Evolutionary conservation across 106 monocot species (phyloP), one percentile per base, ranked within the genome.

Genomic region (Hemerocallis citrina): DNA sequence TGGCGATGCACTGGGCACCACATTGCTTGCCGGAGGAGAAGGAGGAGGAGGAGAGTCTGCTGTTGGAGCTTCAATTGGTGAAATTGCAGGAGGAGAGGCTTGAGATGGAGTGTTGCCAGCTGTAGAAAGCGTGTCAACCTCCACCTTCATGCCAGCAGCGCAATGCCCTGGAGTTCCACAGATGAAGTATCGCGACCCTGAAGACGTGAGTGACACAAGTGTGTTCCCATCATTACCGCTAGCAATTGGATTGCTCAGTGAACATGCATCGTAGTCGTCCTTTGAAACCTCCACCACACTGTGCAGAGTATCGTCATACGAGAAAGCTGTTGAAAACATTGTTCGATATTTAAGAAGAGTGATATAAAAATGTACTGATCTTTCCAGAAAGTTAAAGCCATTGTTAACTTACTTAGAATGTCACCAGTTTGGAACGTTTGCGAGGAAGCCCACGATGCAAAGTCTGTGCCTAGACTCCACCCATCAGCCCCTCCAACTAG

Each of bases 111-210:
- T 29, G 1, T 59, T 17, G 5, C 11, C 55, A 1, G 77, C 39
- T n/a, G 63, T 58, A 19, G 75, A 38, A 8, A 57, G 68, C 0
- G 63, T 69, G n/a, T 66, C 52, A 14, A 85, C 59, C 46, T 37
- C 61, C 12, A 85, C 34, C 62, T 76, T 85, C 84, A 85, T 80
- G 0, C 84, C 84, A 30, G 17, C 50, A 20, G 22, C n/a, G 34
- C 84, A 79, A 35, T 85, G 79, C 19, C 76, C 75, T 17, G 76
- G 12, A 16, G 55, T 51, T 28, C 76, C 73, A 37, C 79, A 85
- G 67, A 79, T 79, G 76, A 85, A 85, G 47, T 85, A 76, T 28
- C 79, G 51, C 68, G 55, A 76, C 41, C 79, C 84, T 0, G 73
- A 52, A n/a, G 57, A 12, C 10, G 59, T n/a, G 7, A 85, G 76